Percentiles rank a stretch among this genome's conserved stretches.
phyloP scores from a whole-genome alignment of 306 rosid genomes.

The Glycyrrhiza uralensis region DNA sequence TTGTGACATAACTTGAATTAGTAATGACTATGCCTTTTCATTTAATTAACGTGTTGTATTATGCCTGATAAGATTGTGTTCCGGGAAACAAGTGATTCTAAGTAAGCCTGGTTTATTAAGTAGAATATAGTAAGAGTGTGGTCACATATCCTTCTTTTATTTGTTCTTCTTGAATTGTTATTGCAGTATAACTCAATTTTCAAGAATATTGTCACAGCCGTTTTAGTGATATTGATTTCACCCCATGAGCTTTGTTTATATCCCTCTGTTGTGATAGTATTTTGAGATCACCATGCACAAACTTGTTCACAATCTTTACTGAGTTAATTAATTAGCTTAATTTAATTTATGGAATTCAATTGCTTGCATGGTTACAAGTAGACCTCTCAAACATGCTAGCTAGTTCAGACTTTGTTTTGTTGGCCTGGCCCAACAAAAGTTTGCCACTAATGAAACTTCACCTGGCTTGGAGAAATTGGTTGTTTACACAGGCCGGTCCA shows the following conservation, averaged over 20 bases:
- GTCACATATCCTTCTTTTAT: neutral
- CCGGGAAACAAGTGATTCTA: neutral
- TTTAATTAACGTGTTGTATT: neutral
- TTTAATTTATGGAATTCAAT: neutral
- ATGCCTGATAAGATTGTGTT: conserved; percentile 7
- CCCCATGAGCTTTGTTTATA: neutral
- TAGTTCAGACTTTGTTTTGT: neutral
- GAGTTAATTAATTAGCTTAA: neutral
- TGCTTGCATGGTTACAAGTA: neutral
- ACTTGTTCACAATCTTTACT: neutral
- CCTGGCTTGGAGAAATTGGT: neutral
- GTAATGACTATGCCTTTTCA: neutral
- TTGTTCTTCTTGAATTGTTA: neutral
- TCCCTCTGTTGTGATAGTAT: neutral
- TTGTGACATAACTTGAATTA: neutral
- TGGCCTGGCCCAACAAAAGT: neutral
- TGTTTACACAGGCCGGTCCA: neutral
- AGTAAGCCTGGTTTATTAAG: neutral
- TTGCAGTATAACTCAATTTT: neutral
- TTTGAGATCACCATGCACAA: neutral
- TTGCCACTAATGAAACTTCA: neutral
- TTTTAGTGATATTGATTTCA: neutral
- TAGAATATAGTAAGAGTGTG: neutral
- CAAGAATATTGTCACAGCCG: neutral
- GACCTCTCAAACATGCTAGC: neutral